Base-by-base conservation (phyloP, 352 stramenopile species). In the Pythium chondricola region DNA sequence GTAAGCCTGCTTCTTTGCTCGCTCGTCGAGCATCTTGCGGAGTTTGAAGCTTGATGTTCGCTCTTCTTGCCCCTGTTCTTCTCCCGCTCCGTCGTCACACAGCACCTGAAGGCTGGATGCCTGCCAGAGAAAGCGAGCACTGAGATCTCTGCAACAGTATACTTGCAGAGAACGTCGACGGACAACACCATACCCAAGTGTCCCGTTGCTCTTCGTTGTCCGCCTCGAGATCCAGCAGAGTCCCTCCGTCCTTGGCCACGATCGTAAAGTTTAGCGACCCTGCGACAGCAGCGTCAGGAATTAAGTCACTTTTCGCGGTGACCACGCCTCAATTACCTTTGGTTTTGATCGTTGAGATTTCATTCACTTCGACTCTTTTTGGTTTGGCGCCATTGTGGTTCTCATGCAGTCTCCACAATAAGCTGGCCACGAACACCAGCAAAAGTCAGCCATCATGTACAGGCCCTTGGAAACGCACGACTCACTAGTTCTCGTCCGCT, bases 1-100 rank as follows among this genome's bases (percentile, higher is more conserved):
- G 56, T 92, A 92, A 32, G 56, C 67, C 52, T 89, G 77, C 56
- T 88, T 88, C 49, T 87, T 77, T 8, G 71, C 69, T 41, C 70
- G 66, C n/a, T 92, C 80, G 44, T 85, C 74, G 5, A 92, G 63
- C 67, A 87, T 81, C 21, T 80, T 67, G 41, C 79, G 76, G 39
- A 92, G 81, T 47, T 67, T 76, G 6, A 65, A 61, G 8, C 58
- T 61, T 4, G 63, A 69, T 41, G 74, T 61, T 13, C 53, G 38
- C 25, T 25, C 39, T 43, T 61, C 59, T 36, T 67, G 46, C 21
- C 61, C 63, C 18, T 62, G 58, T 24, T 70, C 65, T 17, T 63
- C 64, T n/a, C 49, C 43, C 20, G 49, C 60, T 47, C 55, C 74
- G 39, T 83, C 74, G 55, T 92, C 77, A 31, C 69, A 85, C 17